phyloP scores from a whole-genome alignment of 306 rosid genomes.

The Vicia faba region DNA sequence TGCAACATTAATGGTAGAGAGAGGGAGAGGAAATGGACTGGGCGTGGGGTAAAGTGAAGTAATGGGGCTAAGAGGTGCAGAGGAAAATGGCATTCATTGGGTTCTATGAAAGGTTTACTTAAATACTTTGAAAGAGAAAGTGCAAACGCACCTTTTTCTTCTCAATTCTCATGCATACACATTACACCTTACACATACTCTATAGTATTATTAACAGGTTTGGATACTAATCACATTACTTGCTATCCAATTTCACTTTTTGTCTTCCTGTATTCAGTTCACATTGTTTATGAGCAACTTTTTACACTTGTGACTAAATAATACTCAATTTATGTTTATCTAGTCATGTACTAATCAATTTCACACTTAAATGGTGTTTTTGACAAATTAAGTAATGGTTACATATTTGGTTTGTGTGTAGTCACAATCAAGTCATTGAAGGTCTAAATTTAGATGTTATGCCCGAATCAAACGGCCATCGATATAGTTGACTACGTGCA shows the following conservation, averaged over 20 bases:
- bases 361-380: constrained; percentile 18
- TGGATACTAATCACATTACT: constrained; percentile 49
- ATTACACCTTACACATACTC: constrained; percentile 37
- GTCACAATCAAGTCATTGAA: too few relatives aligned
- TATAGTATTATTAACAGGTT: constrained; percentile 35
- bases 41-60: constrained; percentile 50
- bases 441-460: too few relatives aligned
- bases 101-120: constrained; percentile 48
- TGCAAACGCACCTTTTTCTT: constrained; percentile 43
- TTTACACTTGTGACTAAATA: constrained; percentile 31
- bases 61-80: constrained; percentile 46
- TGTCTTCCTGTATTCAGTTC: not conserved
- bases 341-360: constrained; percentile 26
- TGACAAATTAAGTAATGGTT: constrained; percentile 15
- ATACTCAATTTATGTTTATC: not conserved
- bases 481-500: not conserved
- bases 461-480: too few relatives aligned
- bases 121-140: constrained; percentile 52
- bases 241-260: constrained; percentile 57
- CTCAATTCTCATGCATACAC: constrained; percentile 50
- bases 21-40: constrained; percentile 39
- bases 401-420: not conserved
- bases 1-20: constrained; percentile 42
- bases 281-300: not conserved
- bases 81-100: constrained; percentile 47